phyloP scores from a whole-genome alignment of 768 basidiomycete species.

The Leccinum ochraceum region DNA sequence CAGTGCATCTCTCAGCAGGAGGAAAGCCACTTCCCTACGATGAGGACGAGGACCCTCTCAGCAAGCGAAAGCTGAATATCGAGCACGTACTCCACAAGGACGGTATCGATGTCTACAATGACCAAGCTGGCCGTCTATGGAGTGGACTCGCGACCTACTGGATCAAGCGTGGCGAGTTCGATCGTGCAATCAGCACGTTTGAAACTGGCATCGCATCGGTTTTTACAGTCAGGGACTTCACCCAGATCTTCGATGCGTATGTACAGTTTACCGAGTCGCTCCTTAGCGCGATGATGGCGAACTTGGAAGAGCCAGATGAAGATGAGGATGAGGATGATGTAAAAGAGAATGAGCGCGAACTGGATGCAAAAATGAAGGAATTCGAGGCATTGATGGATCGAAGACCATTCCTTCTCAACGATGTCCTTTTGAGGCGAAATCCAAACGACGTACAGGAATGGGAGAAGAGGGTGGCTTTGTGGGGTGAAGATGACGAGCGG shows the following conservation, averaged over 20 bases:
- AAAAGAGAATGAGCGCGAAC: constrained; percentile 76
- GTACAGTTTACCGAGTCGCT: constrained; percentile 91
- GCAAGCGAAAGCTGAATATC: constrained; percentile 73
- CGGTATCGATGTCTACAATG: constrained; percentile 87
- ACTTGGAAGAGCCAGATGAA: constrained; percentile 75
- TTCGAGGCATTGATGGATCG: constrained; percentile 96
- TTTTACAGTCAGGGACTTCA: constrained; percentile 94
- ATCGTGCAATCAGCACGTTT: constrained; percentile 83
- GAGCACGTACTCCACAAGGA: constrained; percentile 84
- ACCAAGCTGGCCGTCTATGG: constrained; percentile 96
- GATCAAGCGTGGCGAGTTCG: constrained; percentile 97
- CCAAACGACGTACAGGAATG: constrained; percentile 98
- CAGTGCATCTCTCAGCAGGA: constrained; percentile 52
- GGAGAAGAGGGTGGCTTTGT: constrained; percentile 96
- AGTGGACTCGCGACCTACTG: constrained; percentile 96
- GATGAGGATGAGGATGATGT: constrained; percentile 73
- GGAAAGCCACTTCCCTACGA: constrained; percentile 60
- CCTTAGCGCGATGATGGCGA: constrained; percentile 87
- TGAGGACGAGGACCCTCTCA: constrained; percentile 82
- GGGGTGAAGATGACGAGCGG: constrained; percentile 92
- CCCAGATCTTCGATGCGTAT: constrained; percentile 96
- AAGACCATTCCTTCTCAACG: constrained; percentile 94
- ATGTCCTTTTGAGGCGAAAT: constrained; percentile 90
- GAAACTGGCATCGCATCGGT: constrained; percentile 84
- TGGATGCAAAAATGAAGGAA: constrained; percentile 87